Percentiles rank a stretch among this genome's conserved stretches.
Evolutionary conservation across 495 filamentous ascomycete genomes (phyloP).

Genomic region (Podospora pseudoanserina): DNA sequence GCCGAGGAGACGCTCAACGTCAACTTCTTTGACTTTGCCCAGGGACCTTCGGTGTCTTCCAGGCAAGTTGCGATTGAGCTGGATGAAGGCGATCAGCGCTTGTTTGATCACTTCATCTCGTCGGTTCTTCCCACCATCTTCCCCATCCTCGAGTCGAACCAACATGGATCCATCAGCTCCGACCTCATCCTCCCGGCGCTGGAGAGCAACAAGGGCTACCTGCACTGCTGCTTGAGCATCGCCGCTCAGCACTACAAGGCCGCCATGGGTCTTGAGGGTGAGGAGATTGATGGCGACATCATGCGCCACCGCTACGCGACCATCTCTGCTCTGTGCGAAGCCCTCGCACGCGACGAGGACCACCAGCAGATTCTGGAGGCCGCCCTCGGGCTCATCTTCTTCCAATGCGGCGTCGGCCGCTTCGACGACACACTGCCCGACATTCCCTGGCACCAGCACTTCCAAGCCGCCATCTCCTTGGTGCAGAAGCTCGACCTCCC

Average conservation of each 20-base stretch:
- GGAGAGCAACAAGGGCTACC: slow-evolving; percentile 85
- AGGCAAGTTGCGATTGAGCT: slow-evolving; percentile 73
- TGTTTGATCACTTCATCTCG: slow-evolving; percentile 89
- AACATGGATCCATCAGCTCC: slow-evolving; percentile 70
- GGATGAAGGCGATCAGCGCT: slow-evolving; percentile 79
- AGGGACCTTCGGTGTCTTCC: slow-evolving; percentile 51
- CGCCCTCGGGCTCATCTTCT: slow-evolving; percentile 94
- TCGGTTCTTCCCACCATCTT: slow-evolving; percentile 86
- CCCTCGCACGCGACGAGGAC: slow-evolving; percentile 72
- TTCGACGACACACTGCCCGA: slow-evolving; percentile 84
- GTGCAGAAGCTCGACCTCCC: slow-evolving; percentile 82
- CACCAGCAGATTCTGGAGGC: slow-evolving; percentile 90
- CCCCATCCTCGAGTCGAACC: slow-evolving; percentile 84
- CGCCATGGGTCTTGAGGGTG: slow-evolving; percentile 57
- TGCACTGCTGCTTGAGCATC: slow-evolving; percentile 95
- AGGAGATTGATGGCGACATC: slow-evolving; percentile 86
- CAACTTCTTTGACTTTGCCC: slow-evolving; percentile 72
- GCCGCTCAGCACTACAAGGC: slow-evolving; percentile 93
- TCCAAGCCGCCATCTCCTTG: slow-evolving; percentile 80
- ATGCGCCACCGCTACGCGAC: slow-evolving; percentile 89
- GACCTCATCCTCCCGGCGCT: slow-evolving; percentile 80
- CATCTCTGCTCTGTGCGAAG: slow-evolving; percentile 80
- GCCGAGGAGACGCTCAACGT: slow-evolving; percentile 64
- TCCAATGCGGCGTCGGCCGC: slow-evolving; percentile 88
- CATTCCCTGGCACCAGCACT: slow-evolving; percentile 95